These are phyloP conservation scores for Diphasiastrum complanatum DNA, from an alignment of 83 land plant genomes.

Conservation along the genomic window DNA sequence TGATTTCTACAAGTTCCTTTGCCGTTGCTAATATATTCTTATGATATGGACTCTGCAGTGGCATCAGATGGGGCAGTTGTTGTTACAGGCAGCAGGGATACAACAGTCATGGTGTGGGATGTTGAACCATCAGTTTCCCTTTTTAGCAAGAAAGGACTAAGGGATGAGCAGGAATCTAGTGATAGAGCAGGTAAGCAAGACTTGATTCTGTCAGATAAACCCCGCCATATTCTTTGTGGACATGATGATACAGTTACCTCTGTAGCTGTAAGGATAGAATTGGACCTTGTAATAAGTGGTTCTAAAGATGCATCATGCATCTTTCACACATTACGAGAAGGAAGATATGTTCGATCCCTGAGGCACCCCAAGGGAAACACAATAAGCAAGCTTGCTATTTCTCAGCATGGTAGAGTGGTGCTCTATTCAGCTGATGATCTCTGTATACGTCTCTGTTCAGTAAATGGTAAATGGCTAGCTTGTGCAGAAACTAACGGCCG, in stretches of 20 bases:
- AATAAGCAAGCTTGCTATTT: conserved; percentile 65
- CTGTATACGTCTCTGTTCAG: conserved; percentile 62
- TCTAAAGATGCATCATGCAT: conserved; percentile 94
- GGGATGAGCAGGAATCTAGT: conserved; percentile 21
- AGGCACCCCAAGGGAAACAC: conserved; percentile 65
- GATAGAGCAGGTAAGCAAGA: conserved; percentile 48
- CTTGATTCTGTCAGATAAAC: conserved; percentile 54
- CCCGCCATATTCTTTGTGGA: conserved; percentile 91
- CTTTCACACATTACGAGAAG: conserved; percentile 74
- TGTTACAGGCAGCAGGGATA: conserved; percentile 96
- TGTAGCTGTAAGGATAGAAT: conserved; percentile 76
- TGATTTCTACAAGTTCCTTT: neutral
- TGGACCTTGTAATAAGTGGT: conserved; percentile 92
- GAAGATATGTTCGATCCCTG: conserved; percentile 82
- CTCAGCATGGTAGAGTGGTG: conserved; percentile 73
- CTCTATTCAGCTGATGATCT: conserved; percentile 80
- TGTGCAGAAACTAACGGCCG: conserved; percentile 77
- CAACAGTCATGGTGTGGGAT: conserved; percentile 98
- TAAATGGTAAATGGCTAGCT: conserved; percentile 83
- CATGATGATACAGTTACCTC: conserved; percentile 96
- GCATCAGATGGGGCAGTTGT: conserved; percentile 83
- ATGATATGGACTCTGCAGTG: conserved; percentile 60
- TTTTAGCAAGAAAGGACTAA: conserved; percentile 32
- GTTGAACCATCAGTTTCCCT: conserved; percentile 26
- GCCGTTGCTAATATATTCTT: neutral